Conservation (phyloP, 805 yeast genomes). For the Hanseniaspora guilliermondii region DNA sequence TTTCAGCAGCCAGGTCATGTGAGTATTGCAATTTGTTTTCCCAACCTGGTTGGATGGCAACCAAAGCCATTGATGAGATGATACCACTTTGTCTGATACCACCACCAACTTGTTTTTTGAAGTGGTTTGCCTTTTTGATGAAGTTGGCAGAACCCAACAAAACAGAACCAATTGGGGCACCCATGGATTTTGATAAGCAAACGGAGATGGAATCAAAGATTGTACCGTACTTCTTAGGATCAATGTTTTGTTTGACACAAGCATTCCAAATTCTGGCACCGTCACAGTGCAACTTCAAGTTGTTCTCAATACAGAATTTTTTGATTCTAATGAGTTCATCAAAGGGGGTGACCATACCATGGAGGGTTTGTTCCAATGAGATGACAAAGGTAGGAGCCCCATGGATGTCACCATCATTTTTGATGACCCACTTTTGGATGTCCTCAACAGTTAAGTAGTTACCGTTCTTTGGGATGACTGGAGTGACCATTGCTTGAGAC, state of each 20-base stretch:
- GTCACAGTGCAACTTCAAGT: constrained; percentile 64
- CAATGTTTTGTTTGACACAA: constrained; percentile 48
- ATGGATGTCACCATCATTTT: constrained; percentile 75
- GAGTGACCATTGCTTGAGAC: constrained; percentile 83
- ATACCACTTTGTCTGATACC: constrained; percentile 84
- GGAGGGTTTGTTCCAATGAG: constrained; percentile 78
- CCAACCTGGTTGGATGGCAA: constrained; percentile 65
- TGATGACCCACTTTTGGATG: constrained; percentile 44
- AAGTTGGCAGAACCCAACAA: constrained; percentile 54
- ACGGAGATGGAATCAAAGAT: constrained; percentile 80
- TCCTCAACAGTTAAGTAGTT: constrained; percentile 69
- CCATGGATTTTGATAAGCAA: constrained; percentile 78
- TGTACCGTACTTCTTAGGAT: constrained; percentile 52
- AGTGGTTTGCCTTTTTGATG: constrained; percentile 64
- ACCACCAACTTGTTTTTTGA: constrained; percentile 86
- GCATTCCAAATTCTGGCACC: constrained; percentile 97
- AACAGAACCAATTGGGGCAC: constrained; percentile 88
- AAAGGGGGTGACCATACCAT: constrained; percentile 68
- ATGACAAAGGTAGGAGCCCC: constrained; percentile 77
- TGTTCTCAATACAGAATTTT: constrained; percentile 50
- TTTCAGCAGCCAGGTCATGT: constrained; percentile 39
- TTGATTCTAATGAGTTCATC: constrained; percentile 65
- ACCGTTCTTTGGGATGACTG: constrained; percentile 70
- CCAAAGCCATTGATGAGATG: constrained; percentile 66
- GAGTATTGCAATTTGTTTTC: constrained; percentile 37